Base-by-base conservation (phyloP, 495 filamentous ascomycete genomes). In the Parachaetomium inaequale region DNA sequence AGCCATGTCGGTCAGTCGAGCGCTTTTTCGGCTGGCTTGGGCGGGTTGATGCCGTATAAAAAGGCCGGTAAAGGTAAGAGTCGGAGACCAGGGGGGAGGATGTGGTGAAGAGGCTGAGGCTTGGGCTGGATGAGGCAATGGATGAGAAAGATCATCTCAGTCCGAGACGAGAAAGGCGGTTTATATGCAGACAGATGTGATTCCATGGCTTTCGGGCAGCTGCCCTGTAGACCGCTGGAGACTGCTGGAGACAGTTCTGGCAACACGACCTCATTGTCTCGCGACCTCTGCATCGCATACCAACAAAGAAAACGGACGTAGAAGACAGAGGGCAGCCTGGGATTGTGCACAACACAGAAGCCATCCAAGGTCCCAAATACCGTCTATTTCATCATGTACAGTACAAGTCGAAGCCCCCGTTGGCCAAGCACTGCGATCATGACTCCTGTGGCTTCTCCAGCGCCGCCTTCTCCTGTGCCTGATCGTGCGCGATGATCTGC, bases 401-500 rank as follows among this genome's bases (percentile, higher is more conserved):
- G 51, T 56, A 64, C 14, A 63, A 17, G 12, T 3, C 25, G 15
- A 14, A 21, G 12, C 32, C 29, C 40, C n/a, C 50, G 6, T 21
- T 21, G n/a, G 36, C 42, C 28, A 46, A 25, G 3, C 29, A 54
- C 21, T 3, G 47, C 7, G 15, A 28, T 63, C 54, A 69, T 61
- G 61, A 63, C 49, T 45, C 46, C 29, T 59, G 6, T 6, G 19
- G 21, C 46, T 50, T 51, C 14, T 34, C 46, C 25, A 11, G 7
- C 43, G 50, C 45, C 50, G 38, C 38, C 65, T 60, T 49, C 62
- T 40, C 12, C 26, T 85, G 82, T 45, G 81, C 81, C 70, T 80
- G 82, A 78, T 97, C 94, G 73, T 97, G 84, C 71, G 96, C 93
- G 64, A 85, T 87, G 49, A 97, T 92, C 72, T 97, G 88, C 72